These are phyloP conservation scores for Isabelozyma pseudorhagii DNA, from an alignment of 805 yeast species.

Conservation along the genomic window DNA sequence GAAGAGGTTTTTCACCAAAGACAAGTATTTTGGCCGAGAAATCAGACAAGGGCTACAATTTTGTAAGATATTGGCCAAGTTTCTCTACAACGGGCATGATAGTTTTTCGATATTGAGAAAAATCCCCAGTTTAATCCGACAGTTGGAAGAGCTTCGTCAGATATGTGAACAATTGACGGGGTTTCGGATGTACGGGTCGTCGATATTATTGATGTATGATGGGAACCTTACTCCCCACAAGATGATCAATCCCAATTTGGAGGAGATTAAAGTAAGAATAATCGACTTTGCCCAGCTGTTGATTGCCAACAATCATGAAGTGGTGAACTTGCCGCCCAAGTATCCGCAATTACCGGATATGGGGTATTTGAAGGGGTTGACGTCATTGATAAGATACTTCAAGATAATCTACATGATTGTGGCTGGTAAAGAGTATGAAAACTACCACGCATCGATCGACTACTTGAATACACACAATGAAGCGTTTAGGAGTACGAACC, in stretches of 20 bases:
- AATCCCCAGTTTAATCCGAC: constrained; percentile 62
- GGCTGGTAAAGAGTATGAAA: constrained; percentile 39
- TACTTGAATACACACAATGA: background rate
- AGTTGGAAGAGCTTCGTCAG: constrained; percentile 54
- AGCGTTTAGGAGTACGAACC: background rate
- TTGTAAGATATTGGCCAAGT: constrained; percentile 68
- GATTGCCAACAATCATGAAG: constrained; percentile 45
- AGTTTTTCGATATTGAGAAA: constrained; percentile 59
- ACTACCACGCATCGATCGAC: constrained; percentile 12
- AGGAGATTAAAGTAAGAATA: constrained; percentile 52
- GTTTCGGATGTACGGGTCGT: constrained; percentile 89
- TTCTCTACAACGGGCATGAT: constrained; percentile 71
- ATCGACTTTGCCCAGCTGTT: constrained; percentile 96
- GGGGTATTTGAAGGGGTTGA: constrained; percentile 84
- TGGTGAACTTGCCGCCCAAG: constrained; percentile 63
- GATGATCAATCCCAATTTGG: constrained; percentile 7
- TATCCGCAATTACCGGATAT: constrained; percentile 62
- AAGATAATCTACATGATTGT: constrained; percentile 54
- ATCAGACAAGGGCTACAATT: constrained; percentile 73
- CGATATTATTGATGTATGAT: constrained; percentile 86
- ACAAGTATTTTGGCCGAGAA: constrained; percentile 89
- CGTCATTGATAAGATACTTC: constrained; percentile 69
- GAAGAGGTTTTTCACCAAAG: constrained; percentile 60
- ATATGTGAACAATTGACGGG: constrained; percentile 60
- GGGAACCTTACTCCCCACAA: constrained; percentile 31